phyloP scores from a whole-genome alignment of 108 stramenopile species.

The Cyclotella baltica region DNA sequence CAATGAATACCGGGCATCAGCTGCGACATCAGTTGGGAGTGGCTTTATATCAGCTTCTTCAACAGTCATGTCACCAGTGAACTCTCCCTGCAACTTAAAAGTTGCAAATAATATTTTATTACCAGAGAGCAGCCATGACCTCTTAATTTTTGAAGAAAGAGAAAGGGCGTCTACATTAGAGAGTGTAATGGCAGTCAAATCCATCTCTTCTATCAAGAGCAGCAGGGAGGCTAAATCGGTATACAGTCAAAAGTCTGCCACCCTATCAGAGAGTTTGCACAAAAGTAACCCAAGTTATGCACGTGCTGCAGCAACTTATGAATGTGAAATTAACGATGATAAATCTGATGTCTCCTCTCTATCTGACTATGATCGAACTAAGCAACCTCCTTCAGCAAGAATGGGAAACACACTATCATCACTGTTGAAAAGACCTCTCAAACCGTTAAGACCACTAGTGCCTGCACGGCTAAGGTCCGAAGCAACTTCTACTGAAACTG shows the following conservation, averaged over 20 bases:
- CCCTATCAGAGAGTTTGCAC: neutral
- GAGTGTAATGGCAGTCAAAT: constrained; percentile 39
- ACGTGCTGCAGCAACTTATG: neutral
- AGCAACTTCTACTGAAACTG: constrained; percentile 10
- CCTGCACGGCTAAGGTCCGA: neutral
- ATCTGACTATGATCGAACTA: constrained; percentile 11
- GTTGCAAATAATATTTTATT: neutral
- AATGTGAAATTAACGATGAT: constrained; percentile 18
- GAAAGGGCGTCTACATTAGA: constrained; percentile 20
- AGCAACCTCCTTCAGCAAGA: neutral
- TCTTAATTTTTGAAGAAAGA: constrained; percentile 1
- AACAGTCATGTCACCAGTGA: neutral
- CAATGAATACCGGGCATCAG: too few species aligned
- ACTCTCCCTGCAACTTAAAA: neutral
- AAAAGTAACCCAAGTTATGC: neutral
- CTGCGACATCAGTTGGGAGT: too few species aligned
- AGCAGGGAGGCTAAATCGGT: neutral
- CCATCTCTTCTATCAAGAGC: constrained; percentile 5
- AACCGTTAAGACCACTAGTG: neutral
- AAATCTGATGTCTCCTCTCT: constrained; percentile 25
- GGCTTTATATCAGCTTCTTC: too few species aligned
- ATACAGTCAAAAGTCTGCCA: neutral
- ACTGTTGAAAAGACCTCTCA: neutral
- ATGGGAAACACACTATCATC: neutral
- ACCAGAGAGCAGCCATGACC: neutral